A percentile compares a stretch with the other conserved stretches of the same genome.
Evolutionary conservation across 768 basidiomycete species (phyloP).

Genomic region (Tulasnella sp.): DNA sequence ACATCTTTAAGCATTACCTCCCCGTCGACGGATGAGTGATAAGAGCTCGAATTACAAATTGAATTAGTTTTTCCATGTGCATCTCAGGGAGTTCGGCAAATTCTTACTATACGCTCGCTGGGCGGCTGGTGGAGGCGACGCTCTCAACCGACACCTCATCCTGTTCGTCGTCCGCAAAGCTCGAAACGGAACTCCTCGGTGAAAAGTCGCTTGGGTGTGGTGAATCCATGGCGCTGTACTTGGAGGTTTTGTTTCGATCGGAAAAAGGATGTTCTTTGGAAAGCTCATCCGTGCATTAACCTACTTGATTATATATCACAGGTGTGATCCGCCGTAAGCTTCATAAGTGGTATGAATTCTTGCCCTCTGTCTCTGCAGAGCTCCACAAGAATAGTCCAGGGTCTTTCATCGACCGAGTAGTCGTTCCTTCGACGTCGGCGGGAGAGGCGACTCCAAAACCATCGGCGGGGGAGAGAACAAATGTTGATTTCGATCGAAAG

Average conservation of each 20-base stretch:
- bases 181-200: neutral
- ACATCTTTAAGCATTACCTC: conserved; percentile 24
- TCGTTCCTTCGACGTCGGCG: neutral
- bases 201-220: neutral
- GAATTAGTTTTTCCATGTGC: neutral
- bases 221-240: neutral
- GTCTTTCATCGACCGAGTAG: neutral
- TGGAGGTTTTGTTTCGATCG: neutral
- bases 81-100: neutral
- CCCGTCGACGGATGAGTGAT: conserved; percentile 21
- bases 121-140: neutral
- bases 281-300: neutral
- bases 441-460: neutral
- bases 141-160: neutral
- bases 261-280: neutral
- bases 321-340: neutral
- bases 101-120: neutral
- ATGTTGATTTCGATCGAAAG: neutral
- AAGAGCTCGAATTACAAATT: conserved; percentile 2
- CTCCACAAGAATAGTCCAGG: neutral
- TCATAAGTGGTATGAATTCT: neutral
- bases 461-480: neutral
- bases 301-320: neutral
- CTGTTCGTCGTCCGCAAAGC: neutral
- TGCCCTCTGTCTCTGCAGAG: neutral